Evolutionary conservation across 257 asterid species (phyloP).

Genomic region (Solanum arcanum): DNA sequence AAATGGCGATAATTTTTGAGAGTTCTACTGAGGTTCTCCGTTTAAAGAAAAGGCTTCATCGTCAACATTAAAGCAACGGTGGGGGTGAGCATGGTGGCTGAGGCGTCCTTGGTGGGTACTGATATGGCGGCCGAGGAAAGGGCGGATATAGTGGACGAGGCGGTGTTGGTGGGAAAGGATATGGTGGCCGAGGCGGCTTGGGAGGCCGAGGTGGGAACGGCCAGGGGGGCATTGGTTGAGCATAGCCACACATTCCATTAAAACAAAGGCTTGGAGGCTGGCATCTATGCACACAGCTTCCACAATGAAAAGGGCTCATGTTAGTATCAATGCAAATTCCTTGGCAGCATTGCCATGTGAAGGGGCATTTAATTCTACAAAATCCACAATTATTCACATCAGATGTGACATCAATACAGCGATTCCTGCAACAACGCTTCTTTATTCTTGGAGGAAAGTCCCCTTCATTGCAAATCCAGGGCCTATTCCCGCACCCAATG

Average conservation of each 20-base stretch:
- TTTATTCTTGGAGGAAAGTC: slow-evolving; percentile 10
- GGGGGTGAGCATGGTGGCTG: slow-evolving; percentile 1
- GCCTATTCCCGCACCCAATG: slow-evolving; percentile 41
- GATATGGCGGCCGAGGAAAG: slow-evolving; percentile 3
- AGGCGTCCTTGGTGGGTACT: background rate
- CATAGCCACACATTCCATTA: slow-evolving; percentile 60
- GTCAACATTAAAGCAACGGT: background rate
- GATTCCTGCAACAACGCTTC: slow-evolving; percentile 41
- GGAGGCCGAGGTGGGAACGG: slow-evolving; percentile 32
- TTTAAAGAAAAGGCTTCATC: background rate
- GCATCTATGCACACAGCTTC: slow-evolving; percentile 40
- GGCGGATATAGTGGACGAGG: background rate
- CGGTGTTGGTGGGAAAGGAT: background rate
- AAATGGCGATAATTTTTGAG: background rate
- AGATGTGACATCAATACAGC: slow-evolving; percentile 44
- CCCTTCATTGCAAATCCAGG: slow-evolving; percentile 50
- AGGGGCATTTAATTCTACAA: slow-evolving; percentile 54
- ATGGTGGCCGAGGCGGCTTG: slow-evolving; percentile 2
- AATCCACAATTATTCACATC: slow-evolving; percentile 59
- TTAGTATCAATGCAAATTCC: slow-evolving; percentile 37
- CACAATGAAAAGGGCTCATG: slow-evolving; percentile 50
- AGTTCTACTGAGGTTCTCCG: background rate
- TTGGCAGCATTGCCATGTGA: slow-evolving; percentile 53
- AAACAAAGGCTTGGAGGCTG: slow-evolving; percentile 24
- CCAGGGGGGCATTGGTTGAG: slow-evolving; percentile 32